These are phyloP conservation scores for Penicillium sp. DNA, from an alignment of 2,329 filamentous ascomycete genomes.

Conservation along the genomic window DNA sequence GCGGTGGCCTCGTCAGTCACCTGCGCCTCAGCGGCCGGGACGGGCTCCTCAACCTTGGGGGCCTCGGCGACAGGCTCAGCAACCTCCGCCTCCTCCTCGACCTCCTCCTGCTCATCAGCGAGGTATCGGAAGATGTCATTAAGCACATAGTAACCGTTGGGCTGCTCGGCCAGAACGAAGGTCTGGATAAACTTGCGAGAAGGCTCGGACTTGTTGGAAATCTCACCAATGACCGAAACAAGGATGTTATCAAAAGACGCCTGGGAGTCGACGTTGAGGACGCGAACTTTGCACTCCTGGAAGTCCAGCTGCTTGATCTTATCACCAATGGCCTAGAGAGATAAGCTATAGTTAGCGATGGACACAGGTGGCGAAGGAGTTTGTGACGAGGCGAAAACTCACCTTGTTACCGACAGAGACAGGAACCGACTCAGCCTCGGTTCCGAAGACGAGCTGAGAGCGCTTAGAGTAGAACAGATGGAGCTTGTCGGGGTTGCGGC, in stretches of 20 bases:
- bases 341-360: neutral
- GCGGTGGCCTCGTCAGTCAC: constrained; percentile 45
- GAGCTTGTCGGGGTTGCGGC: constrained; percentile 89
- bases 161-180: constrained; percentile 93
- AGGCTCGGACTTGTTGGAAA: constrained; percentile 86
- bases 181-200: constrained; percentile 97
- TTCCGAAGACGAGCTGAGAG: constrained; percentile 90
- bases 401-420: constrained; percentile 87
- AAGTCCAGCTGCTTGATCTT: constrained; percentile 91
- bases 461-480: constrained; percentile 95
- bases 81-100: constrained; percentile 44
- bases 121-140: constrained; percentile 98
- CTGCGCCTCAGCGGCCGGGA: constrained; percentile 26
- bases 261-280: constrained; percentile 96
- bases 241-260: constrained; percentile 90
- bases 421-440: constrained; percentile 82
- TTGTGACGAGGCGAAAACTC: constrained; percentile 36
- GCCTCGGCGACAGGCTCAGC: constrained; percentile 42
- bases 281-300: constrained; percentile 96
- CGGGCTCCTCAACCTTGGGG: constrained; percentile 35
- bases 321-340: constrained; percentile 76
- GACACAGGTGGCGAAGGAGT: neutral
- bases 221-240: constrained; percentile 97
- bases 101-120: constrained; percentile 68
- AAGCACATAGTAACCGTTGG: constrained; percentile 94